Base-by-base conservation (phyloP, 441 rosid species). In the Pelargonium fulgidum region DNA sequence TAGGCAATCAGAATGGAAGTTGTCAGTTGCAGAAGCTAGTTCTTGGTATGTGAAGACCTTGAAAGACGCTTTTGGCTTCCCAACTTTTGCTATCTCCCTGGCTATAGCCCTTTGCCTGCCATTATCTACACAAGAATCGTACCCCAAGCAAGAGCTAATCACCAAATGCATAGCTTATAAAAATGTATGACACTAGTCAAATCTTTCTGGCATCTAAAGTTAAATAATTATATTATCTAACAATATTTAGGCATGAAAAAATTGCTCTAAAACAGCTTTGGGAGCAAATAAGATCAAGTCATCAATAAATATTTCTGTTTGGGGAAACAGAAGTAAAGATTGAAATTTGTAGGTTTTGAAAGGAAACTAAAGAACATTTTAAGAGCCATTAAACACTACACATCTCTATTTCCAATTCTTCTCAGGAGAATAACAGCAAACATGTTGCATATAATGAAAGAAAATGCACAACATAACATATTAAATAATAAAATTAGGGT, bases 1-100 rank as follows among this genome's bases (percentile, higher is more conserved):
- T 71, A 81, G 68, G 75, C 74, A 76, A 44, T 73, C 73, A 73
- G 75, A 78, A 73, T 79, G 75, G 80, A 81, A 85, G 72, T 85
- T 76, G 9, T 83, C 79, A 0, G 88, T 85, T 33, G 85, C 85
- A 65, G 65, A 68, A 44, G 65, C 74, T 16, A 85, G 73, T 29
- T 85, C 86, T 72, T 71, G 70, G 73, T 76, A 81, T 19, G 79
- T 79, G 80, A 79, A 85, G 69, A 59, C 52, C 3, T 7, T 72
- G 50, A 50, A 70, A 3, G 66, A 70, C 24, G 24, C 72, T 47
- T 79, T 81, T 8, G 79, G 72, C 39, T 75, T 71, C 19, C 82
- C 84, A 47, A 74, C 45, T 63, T 77, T 81, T 73, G 70, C 70
- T 73, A 85, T 79, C 72, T 80, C 84, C 2, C 79, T 80, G 13